Base-by-base conservation (phyloP, 83 land plant species). In the Picea abies region DNA sequence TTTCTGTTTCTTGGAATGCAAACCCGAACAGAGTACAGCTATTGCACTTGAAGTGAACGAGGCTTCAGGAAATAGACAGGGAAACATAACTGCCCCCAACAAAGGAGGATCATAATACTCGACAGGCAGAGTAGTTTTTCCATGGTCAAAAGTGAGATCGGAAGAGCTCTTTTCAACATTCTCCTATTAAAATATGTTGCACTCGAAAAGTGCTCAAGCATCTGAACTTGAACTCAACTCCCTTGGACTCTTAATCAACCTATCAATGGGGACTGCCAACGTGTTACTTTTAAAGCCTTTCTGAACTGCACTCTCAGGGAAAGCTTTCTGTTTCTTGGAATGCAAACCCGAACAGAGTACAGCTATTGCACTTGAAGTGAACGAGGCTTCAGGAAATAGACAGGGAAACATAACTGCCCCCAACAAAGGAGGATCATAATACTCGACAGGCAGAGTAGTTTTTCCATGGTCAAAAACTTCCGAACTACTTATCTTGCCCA, bases 281-380 rank as follows among this genome's bases (percentile, higher is more conserved):
- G 12, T 52, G 10, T 52, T 52, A 52, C 12, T 52, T 52, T 52
- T 52, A 52, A 52, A 52, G 56, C 56, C 41, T 12, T 69, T 39
- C 73, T 69, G 32, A 0, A 69, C 7, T 69, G 20, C 56, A 52
- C 56, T 52, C 56, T 15, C 16, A 19, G 20, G 6, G 37, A 44
- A 15, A 69, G 37, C 73, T 16, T 32, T 69, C 44, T 35, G 41
- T 19, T 69, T 35, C 29, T 19, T 69, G 41, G 41, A 69, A 69
- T 16, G 73, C 15, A 69, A 35, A 35, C 37, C 73, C 37, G n/a
- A 69, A 69, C 73, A 69, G 20, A 32, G 41, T 32, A 69, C 41
- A 69, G 73, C 73, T 69, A 69, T 17, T 32, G 39, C 41, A 69
- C 73, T 69, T 32, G 73, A 15, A 69, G 73, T 69, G 37, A 69